Conservation (phyloP, 2,329 filamentous ascomycete species). For the Chrysoporthe austroafricana region DNA sequence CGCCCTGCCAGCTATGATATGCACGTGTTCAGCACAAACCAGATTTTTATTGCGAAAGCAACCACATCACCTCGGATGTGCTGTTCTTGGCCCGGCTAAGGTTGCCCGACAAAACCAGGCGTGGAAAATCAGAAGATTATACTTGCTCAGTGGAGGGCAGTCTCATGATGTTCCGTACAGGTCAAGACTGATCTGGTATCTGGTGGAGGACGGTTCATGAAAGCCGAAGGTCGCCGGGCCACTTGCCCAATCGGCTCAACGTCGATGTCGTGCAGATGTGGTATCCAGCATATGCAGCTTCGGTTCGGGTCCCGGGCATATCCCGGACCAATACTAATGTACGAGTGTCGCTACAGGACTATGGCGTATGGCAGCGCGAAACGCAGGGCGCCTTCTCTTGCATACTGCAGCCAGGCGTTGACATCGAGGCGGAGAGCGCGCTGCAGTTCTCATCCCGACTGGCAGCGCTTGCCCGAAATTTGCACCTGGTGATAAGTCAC, state of each 20-base stretch:
- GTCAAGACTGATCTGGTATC: neutral
- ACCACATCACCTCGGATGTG: neutral
- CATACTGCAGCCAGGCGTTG: neutral
- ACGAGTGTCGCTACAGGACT: neutral
- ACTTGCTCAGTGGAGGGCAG: neutral
- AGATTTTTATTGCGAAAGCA: too few species aligned
- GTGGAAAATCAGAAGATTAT: neutral
- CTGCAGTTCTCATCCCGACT: neutral
- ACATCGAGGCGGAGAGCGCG: neutral
- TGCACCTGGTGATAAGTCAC: neutral
- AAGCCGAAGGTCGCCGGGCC: slow-evolving; percentile 7
- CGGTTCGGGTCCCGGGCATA: slow-evolving; percentile 2
- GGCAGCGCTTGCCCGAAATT: neutral
- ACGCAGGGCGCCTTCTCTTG: neutral
- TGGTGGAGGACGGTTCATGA: neutral
- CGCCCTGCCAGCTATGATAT: neutral
- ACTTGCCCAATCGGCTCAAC: neutral
- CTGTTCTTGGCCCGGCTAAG: neutral
- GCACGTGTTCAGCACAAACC: too few species aligned
- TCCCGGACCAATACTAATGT: neutral
- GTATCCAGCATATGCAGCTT: neutral
- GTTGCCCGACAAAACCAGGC: neutral
- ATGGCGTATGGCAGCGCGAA: neutral
- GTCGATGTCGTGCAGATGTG: slow-evolving; percentile 1
- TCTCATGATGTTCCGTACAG: neutral